Percentiles rank a stretch among this genome's conserved stretches.
These are phyloP conservation scores for Abelmoschus esculentus DNA, from an alignment of 345 rosid species.

Conservation along the genomic window DNA sequence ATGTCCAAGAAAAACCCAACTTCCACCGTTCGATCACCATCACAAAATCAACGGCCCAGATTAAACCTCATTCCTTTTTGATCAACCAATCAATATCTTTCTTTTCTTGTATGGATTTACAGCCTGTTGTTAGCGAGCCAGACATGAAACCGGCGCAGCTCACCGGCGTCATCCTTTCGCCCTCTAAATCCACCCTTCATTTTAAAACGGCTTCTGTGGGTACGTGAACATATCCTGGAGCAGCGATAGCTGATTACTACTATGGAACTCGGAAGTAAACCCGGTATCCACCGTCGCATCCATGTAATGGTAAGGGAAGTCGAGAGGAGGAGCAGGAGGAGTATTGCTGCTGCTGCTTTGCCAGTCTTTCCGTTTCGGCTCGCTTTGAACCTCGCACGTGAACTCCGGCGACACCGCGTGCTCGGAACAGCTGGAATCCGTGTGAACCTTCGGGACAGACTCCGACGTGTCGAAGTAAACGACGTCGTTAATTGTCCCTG, in stretches of 20 bases:
- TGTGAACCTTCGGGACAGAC: conserved; percentile 71
- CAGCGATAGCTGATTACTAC: conserved; percentile 52
- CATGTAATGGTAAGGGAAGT: conserved; percentile 37
- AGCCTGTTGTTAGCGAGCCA: too few species aligned
- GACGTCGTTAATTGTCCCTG: conserved; percentile 24
- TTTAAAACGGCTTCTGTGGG: conserved; percentile 44
- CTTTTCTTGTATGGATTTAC: too few species aligned
- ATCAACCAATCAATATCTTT: too few species aligned
- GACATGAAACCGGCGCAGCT: too few species aligned
- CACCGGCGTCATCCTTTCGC: too few species aligned
- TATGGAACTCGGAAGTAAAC: conserved; percentile 27
- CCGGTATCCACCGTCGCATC: conserved; percentile 35
- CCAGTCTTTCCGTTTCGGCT: conserved; percentile 56
- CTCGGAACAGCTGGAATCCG: conserved; percentile 79
- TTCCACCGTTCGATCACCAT: too few species aligned
- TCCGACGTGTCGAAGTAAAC: conserved; percentile 62
- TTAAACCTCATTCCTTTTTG: too few species aligned
- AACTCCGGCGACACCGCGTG: conserved; percentile 77
- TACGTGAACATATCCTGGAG: conserved; percentile 66
- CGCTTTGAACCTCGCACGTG: conserved; percentile 90
- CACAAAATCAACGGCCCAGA: too few species aligned
- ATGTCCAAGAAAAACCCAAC: too few species aligned
- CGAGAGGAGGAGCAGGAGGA: conserved; percentile 20
- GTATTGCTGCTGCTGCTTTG: conserved; percentile 12
- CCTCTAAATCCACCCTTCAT: background rate